These are phyloP conservation scores for Lignosus rhinocerotis DNA, from an alignment of 1,284 basidiomycete species.

Conservation along the genomic window DNA sequence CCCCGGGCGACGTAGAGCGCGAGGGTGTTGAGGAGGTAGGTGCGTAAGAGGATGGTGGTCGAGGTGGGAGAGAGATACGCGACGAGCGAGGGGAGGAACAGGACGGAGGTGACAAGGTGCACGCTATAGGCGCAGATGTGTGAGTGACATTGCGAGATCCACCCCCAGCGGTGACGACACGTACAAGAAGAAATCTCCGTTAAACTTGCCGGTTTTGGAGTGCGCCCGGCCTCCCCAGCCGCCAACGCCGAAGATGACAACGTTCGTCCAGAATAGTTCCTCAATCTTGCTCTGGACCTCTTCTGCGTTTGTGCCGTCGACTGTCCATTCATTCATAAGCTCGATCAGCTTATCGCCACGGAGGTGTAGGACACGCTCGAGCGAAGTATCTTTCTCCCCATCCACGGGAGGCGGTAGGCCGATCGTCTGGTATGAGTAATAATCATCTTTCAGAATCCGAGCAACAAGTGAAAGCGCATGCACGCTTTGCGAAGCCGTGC, in stretches of 20 bases:
- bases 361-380: constrained; percentile 27
- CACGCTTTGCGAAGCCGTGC: constrained; percentile 19
- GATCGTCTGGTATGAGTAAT: constrained; percentile 39
- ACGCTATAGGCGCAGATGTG: constrained; percentile 29
- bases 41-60: constrained; percentile 34
- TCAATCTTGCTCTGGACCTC: constrained; percentile 43
- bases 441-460: constrained; percentile 38
- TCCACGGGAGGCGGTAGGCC: constrained; percentile 38
- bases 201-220: constrained; percentile 29
- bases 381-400: constrained; percentile 18
- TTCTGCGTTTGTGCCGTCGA: constrained; percentile 34
- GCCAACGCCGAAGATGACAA: constrained; percentile 41
- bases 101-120: constrained; percentile 47
- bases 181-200: constrained; percentile 40
- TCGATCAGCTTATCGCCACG: constrained; percentile 40
- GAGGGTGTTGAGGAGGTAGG: constrained; percentile 39
- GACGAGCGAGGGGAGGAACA: constrained; percentile 42
- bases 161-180: not conserved
- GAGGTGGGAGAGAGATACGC: constrained; percentile 23
- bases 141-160: not conserved
- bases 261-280: constrained; percentile 42
- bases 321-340: constrained; percentile 51
- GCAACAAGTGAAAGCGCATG: constrained; percentile 41
- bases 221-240: constrained; percentile 31
- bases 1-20: constrained; percentile 41